Base-by-base conservation (phyloP, 352 stramenopile genomes). In the Phytophthora agathidicida region DNA sequence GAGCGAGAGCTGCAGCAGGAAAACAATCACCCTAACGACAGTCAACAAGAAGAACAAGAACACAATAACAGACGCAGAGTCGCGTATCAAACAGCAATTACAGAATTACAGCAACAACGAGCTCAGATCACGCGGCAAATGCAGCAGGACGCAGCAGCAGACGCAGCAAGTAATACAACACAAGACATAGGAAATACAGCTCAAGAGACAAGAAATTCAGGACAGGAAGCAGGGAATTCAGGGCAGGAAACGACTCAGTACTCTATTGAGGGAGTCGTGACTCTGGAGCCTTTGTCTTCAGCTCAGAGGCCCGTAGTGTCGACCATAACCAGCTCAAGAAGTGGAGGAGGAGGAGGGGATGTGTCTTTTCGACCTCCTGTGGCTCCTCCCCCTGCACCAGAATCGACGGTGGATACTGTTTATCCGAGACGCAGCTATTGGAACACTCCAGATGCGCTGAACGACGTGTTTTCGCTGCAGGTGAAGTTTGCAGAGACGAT, bases 401-500 rank as follows among this genome's bases (percentile, higher is more conserved):
- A n/a, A n/a, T n/a, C 19, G 23, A 17, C 24, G 16, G 7, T 64
- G 28, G 41, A 68, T 13, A 22, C 8, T n/a, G n/a, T n/a, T n/a
- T 44, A 52, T 60, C 51, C 51, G 1, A 42, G 49, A 10, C 11
- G 36, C 17, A 19, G 31, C 9, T 68, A 56, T 36, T 36, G 58
- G 7, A 56, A 61, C 43, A 55, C 63, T 13, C 41, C 69, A 7
- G 76, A 85, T 17, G 60, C 75, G 8, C 52, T 91, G 17, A 82
- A 73, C 32, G 78, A 91, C 33, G 78, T 91, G 11, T 86, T 89
- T 32, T 73, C 65, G 7, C 65, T 91, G 32, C 78, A 91, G 47
- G 43, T 88, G 10, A 78, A 86, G 36, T 91, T 91, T 23, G 80
- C 80, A 0, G 80, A 91, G 68, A 91, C 78, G 33, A 89, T 91